Evolutionary conservation across 371 early-diverging fungal genomes (phyloP), one percentile per base, ranked within the genome.

Genomic region (Rhizopus arrhizus): DNA sequence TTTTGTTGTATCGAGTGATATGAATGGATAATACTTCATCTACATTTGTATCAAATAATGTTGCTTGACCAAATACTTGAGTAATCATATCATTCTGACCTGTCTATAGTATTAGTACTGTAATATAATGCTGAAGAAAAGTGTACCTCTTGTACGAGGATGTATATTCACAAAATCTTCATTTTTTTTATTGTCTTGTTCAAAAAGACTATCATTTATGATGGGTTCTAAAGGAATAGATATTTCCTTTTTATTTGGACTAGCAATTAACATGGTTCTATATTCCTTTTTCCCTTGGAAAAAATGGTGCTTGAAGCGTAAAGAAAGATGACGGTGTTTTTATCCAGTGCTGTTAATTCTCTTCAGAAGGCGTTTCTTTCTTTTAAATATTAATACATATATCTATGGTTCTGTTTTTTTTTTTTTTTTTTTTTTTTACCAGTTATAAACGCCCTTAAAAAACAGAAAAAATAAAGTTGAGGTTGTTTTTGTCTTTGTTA

Each of bases 281-380:
- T 68, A 72, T 80, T 77, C 62, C 64, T 73, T 73, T 80, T 73
- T 68, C 77, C 75, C 64, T 80, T 80, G 62, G 80, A 80, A 65
- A 77, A 73, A 70, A 80, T 67, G 70, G 77, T 74, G 73, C 73
- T 80, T 64, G 80, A 80, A 66, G 77, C 73, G 70, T 73, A 80
- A 73, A 80, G 80, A 71, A 80, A 66, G 57, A 80, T 73, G 53
- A 80, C 73, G 57, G 64, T 71, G 65, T 68, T 69, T 58, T 80
- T 80, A 69, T 77, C 80, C 80, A 80, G 80, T 80, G 73, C 78
- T 77, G 72, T 72, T 77, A 71, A 66, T 72, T 59, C 70, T 69
- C 71, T 73, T 72, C 69, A 54, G 68, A 69, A 69, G 68, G 72
- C 72, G 74, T 72, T 72, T 61, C 58, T 49, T 45, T 61, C 60